Evolutionary conservation across 441 rosid species (phyloP), one percentile per base, ranked within the genome.

Genomic region (Isatis lusitanica): DNA sequence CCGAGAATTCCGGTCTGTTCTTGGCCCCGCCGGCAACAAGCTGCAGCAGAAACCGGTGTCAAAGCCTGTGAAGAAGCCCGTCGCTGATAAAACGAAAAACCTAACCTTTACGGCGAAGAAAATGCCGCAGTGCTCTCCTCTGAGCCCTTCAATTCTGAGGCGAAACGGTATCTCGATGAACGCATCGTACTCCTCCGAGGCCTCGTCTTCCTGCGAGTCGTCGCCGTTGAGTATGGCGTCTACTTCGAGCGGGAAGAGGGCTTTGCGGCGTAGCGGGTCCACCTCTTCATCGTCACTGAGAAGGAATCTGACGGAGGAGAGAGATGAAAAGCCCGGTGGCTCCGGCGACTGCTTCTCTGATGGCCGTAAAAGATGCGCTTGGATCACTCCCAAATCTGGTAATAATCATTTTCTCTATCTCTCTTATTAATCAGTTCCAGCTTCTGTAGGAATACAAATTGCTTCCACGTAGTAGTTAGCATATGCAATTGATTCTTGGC

Each of bases 361-460:
- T 48, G 79, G 72, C 39, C 81, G 73, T 71, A 83, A 80, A 73
- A 76, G 85, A 59, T 86, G 90, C 9, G 81, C 83, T 62, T 86
- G 90, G 90, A 83, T 86, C 74, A 84, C 86, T 16, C 80, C 87
- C 7, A 83, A 81, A 61, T 69, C 90, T 42, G 90, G 90, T 86
- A 78, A 16, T 9, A 36, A 28, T 61, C 17, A 50, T 64, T 52
- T 56, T 61, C 28, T 18, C 47, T 6, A n/a, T 43, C 66, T 35
- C 26, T 66, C 26, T 38, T 7, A 1, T 30, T 66, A 28, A 7
- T 67, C 39, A 13, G 5, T 18, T 58, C 18, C 28, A 18, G 0
- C 66, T 61, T 40, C 31, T 8, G 6, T 21, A 5, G 39, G 38
- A 13, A 35, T 21, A 15, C 64, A 18, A 50, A n/a, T 28, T 44